Percentiles rank a stretch among this genome's conserved stretches.
Conservation (phyloP, 169 alveolate species). For the Besnoitia besnoiti region DNA sequence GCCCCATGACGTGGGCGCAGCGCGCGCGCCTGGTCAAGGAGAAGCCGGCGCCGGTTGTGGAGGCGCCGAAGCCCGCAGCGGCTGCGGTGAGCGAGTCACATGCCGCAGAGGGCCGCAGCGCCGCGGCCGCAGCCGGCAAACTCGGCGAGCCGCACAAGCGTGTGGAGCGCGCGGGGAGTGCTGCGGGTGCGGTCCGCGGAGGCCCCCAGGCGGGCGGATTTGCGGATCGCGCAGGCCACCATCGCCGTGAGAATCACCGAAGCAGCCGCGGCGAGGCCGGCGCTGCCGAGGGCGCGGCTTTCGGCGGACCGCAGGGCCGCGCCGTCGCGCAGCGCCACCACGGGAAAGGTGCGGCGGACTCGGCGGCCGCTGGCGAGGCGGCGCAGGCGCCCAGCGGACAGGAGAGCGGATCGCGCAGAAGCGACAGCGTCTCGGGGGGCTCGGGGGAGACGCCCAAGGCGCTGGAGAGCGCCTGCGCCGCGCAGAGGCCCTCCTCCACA, state of each 20-base stretch:
- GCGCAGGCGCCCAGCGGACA: background rate
- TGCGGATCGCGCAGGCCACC: background rate
- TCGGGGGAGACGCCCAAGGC: too few species aligned
- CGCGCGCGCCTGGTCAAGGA: slow-evolving; percentile 56
- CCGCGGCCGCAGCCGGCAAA: background rate
- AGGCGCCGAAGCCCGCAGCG: background rate
- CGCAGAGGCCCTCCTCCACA: too few species aligned
- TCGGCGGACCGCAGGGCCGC: background rate
- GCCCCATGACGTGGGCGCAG: slow-evolving; percentile 47
- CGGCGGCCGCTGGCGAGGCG: background rate
- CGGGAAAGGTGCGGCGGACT: background rate
- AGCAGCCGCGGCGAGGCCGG: slow-evolving; percentile 23
- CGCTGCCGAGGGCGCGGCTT: background rate
- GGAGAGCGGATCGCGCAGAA: background rate
- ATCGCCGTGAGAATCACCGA: background rate
- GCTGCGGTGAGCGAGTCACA: background rate
- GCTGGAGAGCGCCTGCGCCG: too few species aligned
- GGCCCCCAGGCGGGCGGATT: background rate
- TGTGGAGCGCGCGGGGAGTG: background rate
- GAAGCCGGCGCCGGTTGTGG: slow-evolving; percentile 29
- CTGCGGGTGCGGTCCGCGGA: background rate
- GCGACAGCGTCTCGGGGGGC: background rate
- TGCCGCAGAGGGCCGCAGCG: background rate
- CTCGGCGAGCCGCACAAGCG: background rate
- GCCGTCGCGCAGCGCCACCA: background rate